phyloP scores from a whole-genome alignment of 2,329 filamentous ascomycete genomes.

The Phialophora macrospora region DNA sequence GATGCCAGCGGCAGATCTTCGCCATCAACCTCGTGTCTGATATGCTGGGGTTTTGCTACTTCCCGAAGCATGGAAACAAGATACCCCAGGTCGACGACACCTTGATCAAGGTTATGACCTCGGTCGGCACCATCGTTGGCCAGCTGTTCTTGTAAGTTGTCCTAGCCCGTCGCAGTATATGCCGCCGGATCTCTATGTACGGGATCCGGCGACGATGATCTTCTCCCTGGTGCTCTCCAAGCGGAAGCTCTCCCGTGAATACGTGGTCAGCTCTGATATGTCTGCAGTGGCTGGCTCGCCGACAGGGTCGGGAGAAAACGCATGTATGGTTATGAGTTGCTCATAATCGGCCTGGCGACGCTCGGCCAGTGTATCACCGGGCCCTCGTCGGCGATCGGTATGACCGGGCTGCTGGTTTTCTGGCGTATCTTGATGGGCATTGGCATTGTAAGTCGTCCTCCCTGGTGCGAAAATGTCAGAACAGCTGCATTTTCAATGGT shows the following conservation, averaged over 20 bases:
- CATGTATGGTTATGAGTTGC: slow-evolving; percentile 83
- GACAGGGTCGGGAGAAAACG: slow-evolving; percentile 77
- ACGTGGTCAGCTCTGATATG: slow-evolving; percentile 37
- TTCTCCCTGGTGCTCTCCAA: background rate
- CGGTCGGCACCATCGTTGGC: slow-evolving; percentile 79
- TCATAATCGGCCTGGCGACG: slow-evolving; percentile 78
- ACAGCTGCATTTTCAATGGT: background rate
- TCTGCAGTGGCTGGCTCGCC: slow-evolving; percentile 66
- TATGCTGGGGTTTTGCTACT: slow-evolving; percentile 71
- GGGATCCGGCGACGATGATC: background rate
- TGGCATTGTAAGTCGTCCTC: slow-evolving; percentile 46
- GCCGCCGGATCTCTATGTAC: background rate
- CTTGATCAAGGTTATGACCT: slow-evolving; percentile 83
- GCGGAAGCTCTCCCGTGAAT: background rate
- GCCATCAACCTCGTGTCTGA: slow-evolving; percentile 21
- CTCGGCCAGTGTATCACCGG: slow-evolving; percentile 71
- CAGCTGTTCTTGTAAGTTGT: slow-evolving; percentile 59
- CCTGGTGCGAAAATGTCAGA: background rate
- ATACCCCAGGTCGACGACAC: slow-evolving; percentile 73
- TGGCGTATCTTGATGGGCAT: slow-evolving; percentile 81
- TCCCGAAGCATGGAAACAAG: slow-evolving; percentile 56
- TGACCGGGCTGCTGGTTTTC: slow-evolving; percentile 66
- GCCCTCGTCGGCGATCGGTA: slow-evolving; percentile 64
- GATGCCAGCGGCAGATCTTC: slow-evolving; percentile 16
- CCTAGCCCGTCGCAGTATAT: background rate